Conservation (phyloP, 176 grass and related monocot genomes). For the Alopecurus myosuroides region DNA sequence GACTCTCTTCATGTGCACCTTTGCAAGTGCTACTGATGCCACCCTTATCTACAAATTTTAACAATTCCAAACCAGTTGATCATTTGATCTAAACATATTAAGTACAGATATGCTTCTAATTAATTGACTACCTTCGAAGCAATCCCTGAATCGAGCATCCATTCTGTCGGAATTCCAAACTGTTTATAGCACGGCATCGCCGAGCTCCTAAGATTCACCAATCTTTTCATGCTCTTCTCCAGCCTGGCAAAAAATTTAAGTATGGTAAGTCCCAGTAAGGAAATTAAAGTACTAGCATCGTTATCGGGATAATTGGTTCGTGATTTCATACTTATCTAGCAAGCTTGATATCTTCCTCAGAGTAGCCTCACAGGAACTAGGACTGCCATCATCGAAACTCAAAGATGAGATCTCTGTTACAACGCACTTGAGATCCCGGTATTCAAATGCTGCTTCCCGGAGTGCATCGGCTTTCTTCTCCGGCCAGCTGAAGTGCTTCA, state of each 20-base stretch:
- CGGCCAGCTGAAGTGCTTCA: constrained; percentile 70
- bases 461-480: constrained; percentile 62
- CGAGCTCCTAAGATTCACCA: constrained; percentile 63
- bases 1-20: constrained; percentile 74
- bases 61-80: not conserved
- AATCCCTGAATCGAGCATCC: constrained; percentile 93
- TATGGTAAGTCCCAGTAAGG: not conserved
- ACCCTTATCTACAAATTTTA: constrained; percentile 54
- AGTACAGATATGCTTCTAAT: not conserved
- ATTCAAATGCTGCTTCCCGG: constrained; percentile 45
- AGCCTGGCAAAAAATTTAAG: constrained; percentile 37
- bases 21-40: constrained; percentile 74
- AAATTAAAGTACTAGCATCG: not conserved
- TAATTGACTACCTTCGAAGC: constrained; percentile 48
- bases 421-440: constrained; percentile 40
- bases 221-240: constrained; percentile 65
- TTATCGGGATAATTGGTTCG: not conserved
- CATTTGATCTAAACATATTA: not conserved
- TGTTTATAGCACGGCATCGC: constrained; percentile 60
- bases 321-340: constrained; percentile 39
- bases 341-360: constrained; percentile 43
- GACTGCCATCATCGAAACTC: not conserved
- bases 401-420: constrained; percentile 29
- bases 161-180: constrained; percentile 78
- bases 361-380: constrained; percentile 31